phyloP scores from a whole-genome alignment of 2,329 filamentous ascomycete species.

The Colletotrichum agaves region DNA sequence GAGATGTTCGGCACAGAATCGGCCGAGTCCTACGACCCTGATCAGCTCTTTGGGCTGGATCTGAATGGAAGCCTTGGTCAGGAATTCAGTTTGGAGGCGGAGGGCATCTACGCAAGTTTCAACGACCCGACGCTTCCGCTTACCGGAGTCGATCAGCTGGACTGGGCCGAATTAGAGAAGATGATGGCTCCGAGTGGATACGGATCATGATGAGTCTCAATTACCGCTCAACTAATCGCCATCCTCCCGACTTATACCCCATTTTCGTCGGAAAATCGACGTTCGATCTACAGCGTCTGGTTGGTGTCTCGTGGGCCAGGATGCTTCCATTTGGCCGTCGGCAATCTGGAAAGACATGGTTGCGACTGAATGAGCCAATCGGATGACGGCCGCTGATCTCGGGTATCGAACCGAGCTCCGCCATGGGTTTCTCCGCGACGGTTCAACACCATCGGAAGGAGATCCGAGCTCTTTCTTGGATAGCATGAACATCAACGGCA shows the following conservation, averaged over 20 bases:
- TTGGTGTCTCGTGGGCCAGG: neutral
- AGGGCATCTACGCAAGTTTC: conserved; percentile 43
- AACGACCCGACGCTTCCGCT: conserved; percentile 44
- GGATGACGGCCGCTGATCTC: conserved; percentile 16
- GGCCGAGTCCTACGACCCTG: conserved; percentile 24
- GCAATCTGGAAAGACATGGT: neutral
- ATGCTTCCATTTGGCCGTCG: conserved; percentile 23
- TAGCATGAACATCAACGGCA: conserved; percentile 25
- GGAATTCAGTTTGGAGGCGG: conserved; percentile 42
- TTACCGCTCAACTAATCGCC: neutral
- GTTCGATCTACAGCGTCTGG: neutral
- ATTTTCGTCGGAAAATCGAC: neutral
- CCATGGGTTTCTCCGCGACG: neutral
- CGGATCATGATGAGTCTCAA: conserved; percentile 11
- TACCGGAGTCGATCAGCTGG: conserved; percentile 45
- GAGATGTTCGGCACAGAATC: conserved; percentile 30
- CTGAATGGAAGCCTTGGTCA: conserved; percentile 39
- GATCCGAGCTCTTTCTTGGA: conserved; percentile 3
- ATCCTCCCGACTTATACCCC: neutral
- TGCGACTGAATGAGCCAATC: conserved; percentile 22
- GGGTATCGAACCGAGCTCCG: conserved; percentile 13
- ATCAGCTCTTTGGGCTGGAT: conserved; percentile 37
- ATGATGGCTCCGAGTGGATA: conserved; percentile 39
- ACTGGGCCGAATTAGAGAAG: conserved; percentile 45
- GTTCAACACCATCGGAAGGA: conserved; percentile 21